Evolutionary conservation across 768 basidiomycete species (phyloP), one percentile per base, ranked within the genome.

Genomic region (Russula abietina): DNA sequence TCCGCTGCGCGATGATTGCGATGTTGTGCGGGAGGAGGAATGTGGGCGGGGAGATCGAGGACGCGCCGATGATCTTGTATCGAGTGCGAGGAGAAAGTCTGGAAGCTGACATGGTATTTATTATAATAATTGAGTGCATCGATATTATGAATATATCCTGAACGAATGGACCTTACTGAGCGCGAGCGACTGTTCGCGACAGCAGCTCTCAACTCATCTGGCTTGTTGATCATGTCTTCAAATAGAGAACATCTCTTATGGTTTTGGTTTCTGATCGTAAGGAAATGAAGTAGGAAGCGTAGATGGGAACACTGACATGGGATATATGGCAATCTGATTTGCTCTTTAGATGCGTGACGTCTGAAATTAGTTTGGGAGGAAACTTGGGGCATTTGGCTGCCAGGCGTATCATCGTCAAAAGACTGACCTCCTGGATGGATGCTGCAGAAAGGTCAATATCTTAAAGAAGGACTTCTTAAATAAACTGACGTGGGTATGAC

Each of bases 221-320:
- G 79, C 58, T 85, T 74, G 22, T 72, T 70, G 8, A 74, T 75
- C 17, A 88, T 73, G 12, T 73, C 74, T 33, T 83, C 67, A 69
- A 92, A 91, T 70, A 89, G 85, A 28, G 82, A 78, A 69, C 88
- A 91, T 59, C 89, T 82, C 90, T 92, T 68, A 38, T 55, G 45
- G 32, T 59, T 39, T 45, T 55, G 43, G 32, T 60, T 36, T 48
- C 59, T 57, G 45, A 12, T 19, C n/a, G 8, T 51, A 11, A 51
- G n/a, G n/a, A 26, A 22, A n/a, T 24, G 12, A 17, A 32, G 28
- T 7, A 16, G 17, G 19, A 58, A 45, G 52, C 22, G 49, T 22
- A 24, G 22, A 46, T 46, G 11, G 46, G 38, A 26, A 24, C 70
- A 89, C 90, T 68, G 14, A 64, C 63, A 1, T 77, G 76, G 48